A percentile compares a stretch with the other conserved stretches of the same genome.
These are phyloP conservation scores for Monilinia vaccinii-corymbosi DNA, from an alignment of 2,329 filamentous ascomycete genomes.

Conservation along the genomic window DNA sequence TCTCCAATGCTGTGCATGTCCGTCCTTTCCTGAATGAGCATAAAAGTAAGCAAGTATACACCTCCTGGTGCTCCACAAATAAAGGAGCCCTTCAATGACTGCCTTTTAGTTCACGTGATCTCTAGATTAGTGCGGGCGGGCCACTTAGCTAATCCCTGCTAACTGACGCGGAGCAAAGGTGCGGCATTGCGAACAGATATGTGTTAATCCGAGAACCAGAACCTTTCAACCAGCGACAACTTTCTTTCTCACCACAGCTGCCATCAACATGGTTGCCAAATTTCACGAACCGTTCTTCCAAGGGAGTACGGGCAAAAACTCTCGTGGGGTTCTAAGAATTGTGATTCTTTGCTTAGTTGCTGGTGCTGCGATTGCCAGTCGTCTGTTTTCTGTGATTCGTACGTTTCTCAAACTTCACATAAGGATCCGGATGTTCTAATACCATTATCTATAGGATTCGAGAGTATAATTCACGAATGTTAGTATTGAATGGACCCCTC, in stretches of 20 bases:
- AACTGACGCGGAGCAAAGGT: constrained; percentile 19
- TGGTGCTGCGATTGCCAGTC: constrained; percentile 81
- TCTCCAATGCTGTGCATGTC: not conserved
- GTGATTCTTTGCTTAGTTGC: constrained; percentile 89
- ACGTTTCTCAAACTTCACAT: constrained; percentile 35
- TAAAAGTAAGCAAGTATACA: not conserved
- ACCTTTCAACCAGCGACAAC: constrained; percentile 21
- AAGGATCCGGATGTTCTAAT: constrained; percentile 15
- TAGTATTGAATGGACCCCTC: constrained; percentile 36
- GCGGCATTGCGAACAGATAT: constrained; percentile 23
- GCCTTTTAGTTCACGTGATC: not conserved
- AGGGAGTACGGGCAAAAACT: constrained; percentile 71
- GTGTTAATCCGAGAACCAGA: constrained; percentile 15
- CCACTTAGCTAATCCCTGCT: constrained; percentile 18
- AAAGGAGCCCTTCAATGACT: not conserved
- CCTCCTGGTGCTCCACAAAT: not conserved
- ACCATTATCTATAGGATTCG: constrained; percentile 58
- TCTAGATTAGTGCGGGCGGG: constrained; percentile 1
- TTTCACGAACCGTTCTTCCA: constrained; percentile 48
- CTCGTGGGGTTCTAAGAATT: constrained; percentile 75
- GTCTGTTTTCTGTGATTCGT: constrained; percentile 98
- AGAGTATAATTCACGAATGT: constrained; percentile 99
- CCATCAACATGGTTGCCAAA: constrained; percentile 33
- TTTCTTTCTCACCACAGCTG: constrained; percentile 21
- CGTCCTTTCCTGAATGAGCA: not conserved